Evolutionary conservation across 305 asterid genomes (phyloP), one percentile per base, ranked within the genome.

Genomic region (Solanum aculeatissimum): DNA sequence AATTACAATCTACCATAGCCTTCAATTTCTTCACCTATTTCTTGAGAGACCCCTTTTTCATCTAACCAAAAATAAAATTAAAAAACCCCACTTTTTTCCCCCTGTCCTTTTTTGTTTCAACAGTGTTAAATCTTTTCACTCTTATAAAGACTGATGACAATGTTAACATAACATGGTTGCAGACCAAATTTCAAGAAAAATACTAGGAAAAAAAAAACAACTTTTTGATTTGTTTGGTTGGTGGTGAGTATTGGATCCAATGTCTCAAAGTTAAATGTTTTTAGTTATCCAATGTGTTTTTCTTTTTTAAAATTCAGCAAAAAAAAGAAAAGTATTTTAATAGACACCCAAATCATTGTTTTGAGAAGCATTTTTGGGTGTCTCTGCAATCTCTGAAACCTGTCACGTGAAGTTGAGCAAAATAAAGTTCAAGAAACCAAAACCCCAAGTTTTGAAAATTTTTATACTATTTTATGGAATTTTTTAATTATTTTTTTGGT

Each of bases 341-440:
- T 62, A 15, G 42, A 84, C n/a, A 9, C 66, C 9, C 84, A 84
- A 75, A 86, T 88, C 72, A 86, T 81, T 87, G 80, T 85, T 71
- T 19, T 47, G 12, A 81, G 69, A 60, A 83, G 89, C 74, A 85
- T 89, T 85, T 88, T 87, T 85, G 85, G 87, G 90, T 78, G 83
- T 78, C 83, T 62, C 60, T 85, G 84, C 79, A 47, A 70, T 45
- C 77, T 57, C 86, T 86, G 88, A 54, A 38, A 83, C 47, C 47
- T 82, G 85, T 86, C 91, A 88, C 91, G 93, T 87, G 91, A 88
- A 45, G 16, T 82, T 27, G 68, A 85, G 74, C 13, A 9, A 3
- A 43, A 43, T 42, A n/a, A 3, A 57, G 21, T 71, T 71, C 80
- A 71, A 71, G 80, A 43, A 21, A 21, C 38, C 7, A 42, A 42